A percentile compares a stretch with the other conserved stretches of the same genome.
phyloP scores from a whole-genome alignment of 495 filamentous ascomycete species.

The Hamigera avellanea region DNA sequence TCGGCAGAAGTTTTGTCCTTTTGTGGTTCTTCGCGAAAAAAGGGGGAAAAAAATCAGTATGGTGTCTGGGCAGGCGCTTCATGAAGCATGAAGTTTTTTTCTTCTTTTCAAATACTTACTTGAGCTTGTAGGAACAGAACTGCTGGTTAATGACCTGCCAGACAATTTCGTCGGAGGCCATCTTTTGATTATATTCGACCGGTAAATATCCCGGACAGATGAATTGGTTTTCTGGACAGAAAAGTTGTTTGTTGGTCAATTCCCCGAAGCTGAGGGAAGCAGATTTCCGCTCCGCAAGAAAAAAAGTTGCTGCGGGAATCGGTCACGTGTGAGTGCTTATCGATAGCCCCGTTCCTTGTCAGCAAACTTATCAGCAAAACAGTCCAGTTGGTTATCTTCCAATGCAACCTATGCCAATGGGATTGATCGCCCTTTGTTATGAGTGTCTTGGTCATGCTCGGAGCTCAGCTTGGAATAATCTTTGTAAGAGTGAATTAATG shows the following conservation, averaged over 20 bases:
- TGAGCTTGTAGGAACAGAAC: conserved; percentile 94
- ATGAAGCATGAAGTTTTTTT: conserved; percentile 1
- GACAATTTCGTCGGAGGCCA: conserved; percentile 92
- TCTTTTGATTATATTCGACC: conserved; percentile 18
- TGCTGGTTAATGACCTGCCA: conserved; percentile 95
- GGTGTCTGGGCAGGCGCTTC: not conserved
- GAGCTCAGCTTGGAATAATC: no score
- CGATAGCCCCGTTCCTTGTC: conserved; percentile 12
- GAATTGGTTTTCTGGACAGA: conserved; percentile 4
- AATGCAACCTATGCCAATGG: no score
- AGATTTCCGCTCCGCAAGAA: conserved; percentile 10
- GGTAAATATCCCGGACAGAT: conserved; percentile 3
- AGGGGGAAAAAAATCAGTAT: conserved; percentile 1
- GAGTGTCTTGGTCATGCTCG: no score
- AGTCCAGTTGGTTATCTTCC: not conserved
- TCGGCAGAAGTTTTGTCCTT: conserved; percentile 87
- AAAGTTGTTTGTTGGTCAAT: conserved; percentile 6
- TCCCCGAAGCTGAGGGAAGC: not conserved
- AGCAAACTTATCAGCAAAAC: no score
- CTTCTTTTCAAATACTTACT: conserved; percentile 41
- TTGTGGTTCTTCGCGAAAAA: conserved; percentile 62
- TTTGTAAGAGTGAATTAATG: no score
- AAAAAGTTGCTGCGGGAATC: conserved; percentile 21
- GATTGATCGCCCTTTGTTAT: no score
- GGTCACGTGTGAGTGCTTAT: conserved; percentile 26